A percentile compares a stretch with the other conserved stretches of the same genome.
Evolutionary conservation across 1,139 yeast species (phyloP).

Genomic region (Petasospora fabianii): DNA sequence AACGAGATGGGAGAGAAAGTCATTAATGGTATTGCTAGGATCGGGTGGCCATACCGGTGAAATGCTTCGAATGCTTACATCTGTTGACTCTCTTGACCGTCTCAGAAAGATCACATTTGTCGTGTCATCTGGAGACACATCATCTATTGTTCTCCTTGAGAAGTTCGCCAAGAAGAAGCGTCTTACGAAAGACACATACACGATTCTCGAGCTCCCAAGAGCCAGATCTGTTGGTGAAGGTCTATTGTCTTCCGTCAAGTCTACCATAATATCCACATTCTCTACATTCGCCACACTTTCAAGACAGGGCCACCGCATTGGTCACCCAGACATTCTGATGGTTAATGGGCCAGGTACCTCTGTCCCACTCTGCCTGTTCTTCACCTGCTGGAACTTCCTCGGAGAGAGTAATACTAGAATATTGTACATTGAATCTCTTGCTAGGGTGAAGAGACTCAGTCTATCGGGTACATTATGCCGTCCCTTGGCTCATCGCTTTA

Average conservation of each 20-base stretch:
- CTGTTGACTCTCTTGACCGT: conserved; percentile 31
- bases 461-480: conserved; percentile 68
- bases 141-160: conserved; percentile 52
- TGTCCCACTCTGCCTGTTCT: conserved; percentile 59
- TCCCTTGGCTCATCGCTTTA: conserved; percentile 68
- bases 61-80: conserved; percentile 65
- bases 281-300: conserved; percentile 11
- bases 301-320: conserved; percentile 7
- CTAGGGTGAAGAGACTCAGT: conserved; percentile 75
- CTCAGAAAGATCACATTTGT: conserved; percentile 30
- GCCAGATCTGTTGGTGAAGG: conserved; percentile 80
- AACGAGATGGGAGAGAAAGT: conserved; percentile 12
- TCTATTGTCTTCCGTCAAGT: conserved; percentile 45
- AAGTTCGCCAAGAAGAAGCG: conserved; percentile 35
- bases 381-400: conserved; percentile 41
- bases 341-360: conserved; percentile 95
- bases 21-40: conserved; percentile 58
- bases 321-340: conserved; percentile 50
- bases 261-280: conserved; percentile 35
- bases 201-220: conserved; percentile 46
- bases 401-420: conserved; percentile 56
- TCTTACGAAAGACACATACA: conserved; percentile 21
- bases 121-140: conserved; percentile 49
- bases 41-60: conserved; percentile 98
- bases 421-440: conserved; percentile 82